Evolutionary conservation across 2,329 filamentous ascomycete genomes (phyloP).

Genomic region (Fusarium denticulatum): DNA sequence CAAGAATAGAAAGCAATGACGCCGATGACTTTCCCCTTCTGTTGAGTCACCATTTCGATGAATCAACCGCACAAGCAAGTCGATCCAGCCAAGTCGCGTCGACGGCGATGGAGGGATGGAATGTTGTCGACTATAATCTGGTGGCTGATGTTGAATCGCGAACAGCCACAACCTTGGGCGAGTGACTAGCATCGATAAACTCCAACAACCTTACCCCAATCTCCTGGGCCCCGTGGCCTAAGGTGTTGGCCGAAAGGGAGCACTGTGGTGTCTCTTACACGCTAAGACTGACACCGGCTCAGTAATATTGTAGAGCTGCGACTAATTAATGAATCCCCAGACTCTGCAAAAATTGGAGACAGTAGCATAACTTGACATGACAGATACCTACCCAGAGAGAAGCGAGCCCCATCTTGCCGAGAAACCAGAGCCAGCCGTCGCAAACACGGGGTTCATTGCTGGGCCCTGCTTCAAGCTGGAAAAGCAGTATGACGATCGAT

Average conservation of each 20-base stretch:
- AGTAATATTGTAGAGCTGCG: conserved; percentile 11
- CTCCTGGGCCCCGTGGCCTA: conserved; percentile 34
- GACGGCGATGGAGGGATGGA: conserved; percentile 21
- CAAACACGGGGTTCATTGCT: conserved; percentile 34
- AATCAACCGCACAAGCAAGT: conserved; percentile 10
- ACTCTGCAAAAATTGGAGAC: conserved; percentile 28
- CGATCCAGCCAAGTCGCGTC: not conserved
- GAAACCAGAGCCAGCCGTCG: conserved; percentile 39
- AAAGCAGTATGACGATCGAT: conserved; percentile 36
- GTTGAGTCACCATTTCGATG: conserved; percentile 23
- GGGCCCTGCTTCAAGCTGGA: conserved; percentile 22
- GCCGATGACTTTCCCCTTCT: conserved; percentile 13
- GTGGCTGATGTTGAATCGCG: conserved; percentile 28
- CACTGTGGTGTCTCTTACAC: conserved; percentile 4
- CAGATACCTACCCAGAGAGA: not conserved
- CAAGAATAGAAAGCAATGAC: conserved; percentile 26
- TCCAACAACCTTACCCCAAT: conserved; percentile 39
- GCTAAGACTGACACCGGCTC: conserved; percentile 31
- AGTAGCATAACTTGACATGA: conserved; percentile 23
- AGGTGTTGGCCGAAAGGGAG: conserved; percentile 30
- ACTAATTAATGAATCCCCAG: conserved; percentile 36
- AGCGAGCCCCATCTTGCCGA: conserved; percentile 10
- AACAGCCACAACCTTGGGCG: not conserved
- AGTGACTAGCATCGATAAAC: conserved; percentile 21
- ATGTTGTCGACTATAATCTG: conserved; percentile 30